Percentiles rank a stretch among this genome's conserved stretches.
These are phyloP conservation scores for Ophiosphaerella herpotricha DNA, from an alignment of 2,329 filamentous ascomycete species.

Conservation along the genomic window DNA sequence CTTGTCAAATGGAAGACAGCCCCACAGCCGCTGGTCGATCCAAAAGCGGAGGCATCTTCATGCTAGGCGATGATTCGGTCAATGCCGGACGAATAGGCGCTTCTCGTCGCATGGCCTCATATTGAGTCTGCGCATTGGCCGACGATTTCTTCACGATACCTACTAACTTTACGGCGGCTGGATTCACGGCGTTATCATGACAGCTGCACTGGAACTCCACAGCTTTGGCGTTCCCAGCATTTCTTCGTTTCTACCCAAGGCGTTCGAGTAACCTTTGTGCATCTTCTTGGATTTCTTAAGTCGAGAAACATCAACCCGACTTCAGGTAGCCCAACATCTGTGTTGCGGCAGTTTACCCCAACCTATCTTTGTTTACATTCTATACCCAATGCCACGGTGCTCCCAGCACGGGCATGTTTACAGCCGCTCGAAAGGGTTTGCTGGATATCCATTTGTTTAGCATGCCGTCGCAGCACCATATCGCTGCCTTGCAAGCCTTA, in stretches of 20 bases:
- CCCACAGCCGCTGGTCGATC: conserved; percentile 54
- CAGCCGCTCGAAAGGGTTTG: conserved; percentile 30
- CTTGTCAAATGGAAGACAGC: conserved; percentile 65
- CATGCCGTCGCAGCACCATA: conserved; percentile 31
- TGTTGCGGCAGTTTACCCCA: conserved; percentile 21
- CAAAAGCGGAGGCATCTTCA: conserved; percentile 37
- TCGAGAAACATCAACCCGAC: conserved; percentile 22
- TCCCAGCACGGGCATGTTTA: conserved; percentile 25
- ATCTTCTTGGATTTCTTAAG: conserved; percentile 29
- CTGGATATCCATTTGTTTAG: conserved; percentile 35
- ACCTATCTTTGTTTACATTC: conserved; percentile 36
- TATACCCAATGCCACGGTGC: conserved; percentile 34
- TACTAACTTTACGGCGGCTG: conserved; percentile 39
- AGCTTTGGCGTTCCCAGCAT: conserved; percentile 41
- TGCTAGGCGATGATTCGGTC: conserved; percentile 36
- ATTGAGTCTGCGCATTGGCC: conserved; percentile 32
- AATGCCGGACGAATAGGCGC: conserved; percentile 39
- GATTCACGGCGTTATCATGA: conserved; percentile 44
- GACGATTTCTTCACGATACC: conserved; percentile 40
- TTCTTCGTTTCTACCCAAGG: conserved; percentile 34
- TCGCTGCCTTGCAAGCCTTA: conserved; percentile 35
- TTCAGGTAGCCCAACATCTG: conserved; percentile 21
- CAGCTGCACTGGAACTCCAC: conserved; percentile 36
- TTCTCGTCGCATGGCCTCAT: conserved; percentile 46
- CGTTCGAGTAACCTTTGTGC: conserved; percentile 44